Conservation (phyloP, 2,329 filamentous ascomycete genomes). For the Claviceps capensis region DNA sequence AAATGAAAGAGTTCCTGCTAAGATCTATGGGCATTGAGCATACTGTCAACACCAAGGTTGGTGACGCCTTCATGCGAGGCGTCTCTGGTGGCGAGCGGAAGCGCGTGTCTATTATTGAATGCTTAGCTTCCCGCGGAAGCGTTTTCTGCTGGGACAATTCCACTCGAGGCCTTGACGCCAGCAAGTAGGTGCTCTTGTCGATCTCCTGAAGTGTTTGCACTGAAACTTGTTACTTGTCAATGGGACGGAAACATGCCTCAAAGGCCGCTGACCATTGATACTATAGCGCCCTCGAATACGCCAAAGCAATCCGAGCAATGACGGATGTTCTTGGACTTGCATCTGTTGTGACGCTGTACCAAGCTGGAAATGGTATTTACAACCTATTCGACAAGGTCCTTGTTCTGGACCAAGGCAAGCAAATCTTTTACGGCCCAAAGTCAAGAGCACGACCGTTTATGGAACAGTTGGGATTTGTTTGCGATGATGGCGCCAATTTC, state of each 20-base stretch:
- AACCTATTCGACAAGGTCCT: conserved; percentile 58
- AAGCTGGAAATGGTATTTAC: conserved; percentile 58
- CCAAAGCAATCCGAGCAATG: conserved; percentile 47
- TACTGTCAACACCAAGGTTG: conserved; percentile 51
- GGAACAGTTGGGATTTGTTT: conserved; percentile 50
- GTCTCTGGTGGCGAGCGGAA: conserved; percentile 57
- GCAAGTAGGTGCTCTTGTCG: conserved; percentile 27
- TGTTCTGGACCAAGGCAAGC: conserved; percentile 50
- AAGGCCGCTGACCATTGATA: not conserved
- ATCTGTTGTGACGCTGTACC: conserved; percentile 52
- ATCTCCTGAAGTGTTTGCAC: not conserved
- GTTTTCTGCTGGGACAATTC: conserved; percentile 57
- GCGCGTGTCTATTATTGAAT: conserved; percentile 55
- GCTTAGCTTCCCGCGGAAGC: conserved; percentile 40
- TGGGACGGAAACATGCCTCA: not conserved
- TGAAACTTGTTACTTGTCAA: not conserved
- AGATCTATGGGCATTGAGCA: conserved; percentile 44
- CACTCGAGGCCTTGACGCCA: conserved; percentile 52
- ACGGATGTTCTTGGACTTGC: conserved; percentile 47
- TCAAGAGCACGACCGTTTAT: conserved; percentile 48
- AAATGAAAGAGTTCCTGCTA: conserved; percentile 40
- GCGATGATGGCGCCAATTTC: conserved; percentile 46
- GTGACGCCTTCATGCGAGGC: conserved; percentile 51
- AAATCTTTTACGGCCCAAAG: conserved; percentile 51
- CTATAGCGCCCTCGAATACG: conserved; percentile 40